Conservation (phyloP, 2,329 filamentous ascomycete genomes). For the Aspergillus fumigatus region DNA sequence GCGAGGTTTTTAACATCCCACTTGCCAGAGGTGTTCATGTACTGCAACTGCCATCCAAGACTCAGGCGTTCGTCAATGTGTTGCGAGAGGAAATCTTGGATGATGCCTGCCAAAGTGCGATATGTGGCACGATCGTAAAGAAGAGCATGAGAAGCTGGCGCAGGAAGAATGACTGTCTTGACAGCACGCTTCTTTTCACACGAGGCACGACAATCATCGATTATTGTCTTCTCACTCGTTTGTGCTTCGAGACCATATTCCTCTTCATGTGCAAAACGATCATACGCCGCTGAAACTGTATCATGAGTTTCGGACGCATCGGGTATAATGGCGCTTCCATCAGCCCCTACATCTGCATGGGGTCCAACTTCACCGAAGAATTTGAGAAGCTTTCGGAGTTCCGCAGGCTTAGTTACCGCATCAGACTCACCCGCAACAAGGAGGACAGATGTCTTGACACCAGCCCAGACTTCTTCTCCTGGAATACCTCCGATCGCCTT, state of each 20-base stretch:
- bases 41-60: conserved; percentile 85
- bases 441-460: conserved; percentile 68
- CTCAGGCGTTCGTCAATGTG: conserved; percentile 74
- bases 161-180: conserved; percentile 65
- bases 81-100: conserved; percentile 73
- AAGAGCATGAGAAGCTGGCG: conserved; percentile 76
- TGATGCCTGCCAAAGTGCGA: conserved; percentile 71
- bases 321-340: conserved; percentile 23
- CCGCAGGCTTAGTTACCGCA: conserved; percentile 64
- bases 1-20: conserved; percentile 96
- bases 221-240: conserved; percentile 16
- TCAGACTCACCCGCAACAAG: conserved; percentile 76
- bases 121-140: conserved; percentile 74
- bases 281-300: conserved; percentile 11
- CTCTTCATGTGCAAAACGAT: conserved; percentile 23
- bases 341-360: conserved; percentile 22
- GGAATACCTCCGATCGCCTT: conserved; percentile 61
- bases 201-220: neutral
- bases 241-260: conserved; percentile 21
- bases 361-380: conserved; percentile 30
- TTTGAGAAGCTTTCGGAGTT: conserved; percentile 63
- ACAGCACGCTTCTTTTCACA: conserved; percentile 50
- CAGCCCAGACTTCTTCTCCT: conserved; percentile 65
- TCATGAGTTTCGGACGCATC: conserved; percentile 29
- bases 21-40: conserved; percentile 83